Evolutionary conservation across 1,284 basidiomycete genomes (phyloP).

Genomic region (Ganoderma sinense): DNA sequence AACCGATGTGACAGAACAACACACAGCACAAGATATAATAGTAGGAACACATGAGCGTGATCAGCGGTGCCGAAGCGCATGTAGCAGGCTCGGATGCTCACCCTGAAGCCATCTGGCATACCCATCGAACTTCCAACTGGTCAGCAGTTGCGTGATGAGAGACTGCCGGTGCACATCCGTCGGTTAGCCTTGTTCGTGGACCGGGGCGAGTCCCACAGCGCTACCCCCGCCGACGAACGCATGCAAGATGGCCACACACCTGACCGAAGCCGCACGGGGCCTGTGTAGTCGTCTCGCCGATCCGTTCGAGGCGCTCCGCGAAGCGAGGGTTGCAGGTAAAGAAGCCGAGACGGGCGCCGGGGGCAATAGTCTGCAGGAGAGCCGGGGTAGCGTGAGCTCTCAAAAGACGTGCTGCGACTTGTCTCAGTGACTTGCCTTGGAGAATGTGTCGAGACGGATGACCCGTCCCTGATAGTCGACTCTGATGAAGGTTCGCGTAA

Average conservation of each 20-base stretch:
- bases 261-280: slow-evolving; percentile 79
- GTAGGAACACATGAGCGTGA: neutral
- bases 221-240: neutral
- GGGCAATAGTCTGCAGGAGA: slow-evolving; percentile 65
- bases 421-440: slow-evolving; percentile 58
- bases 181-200: slow-evolving; percentile 1
- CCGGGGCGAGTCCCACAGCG: neutral
- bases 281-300: slow-evolving; percentile 77
- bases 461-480: slow-evolving; percentile 83
- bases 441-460: slow-evolving; percentile 82
- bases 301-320: slow-evolving; percentile 79
- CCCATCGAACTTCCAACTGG: slow-evolving; percentile 73
- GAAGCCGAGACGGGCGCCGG: slow-evolving; percentile 83
- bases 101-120: slow-evolving; percentile 83
- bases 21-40: neutral
- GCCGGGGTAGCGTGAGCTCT: neutral
- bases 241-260: slow-evolving; percentile 40
- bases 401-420: neutral
- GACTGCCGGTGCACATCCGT: slow-evolving; percentile 44
- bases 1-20: slow-evolving; percentile 1
- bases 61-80: neutral
- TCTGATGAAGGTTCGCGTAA: slow-evolving; percentile 37
- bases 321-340: slow-evolving; percentile 77
- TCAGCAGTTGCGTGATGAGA: slow-evolving; percentile 67
- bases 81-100: slow-evolving; percentile 33